Evolutionary conservation across 78 protist species (phyloP).

Genomic region (Planoprotostelium fungivorum): DNA sequence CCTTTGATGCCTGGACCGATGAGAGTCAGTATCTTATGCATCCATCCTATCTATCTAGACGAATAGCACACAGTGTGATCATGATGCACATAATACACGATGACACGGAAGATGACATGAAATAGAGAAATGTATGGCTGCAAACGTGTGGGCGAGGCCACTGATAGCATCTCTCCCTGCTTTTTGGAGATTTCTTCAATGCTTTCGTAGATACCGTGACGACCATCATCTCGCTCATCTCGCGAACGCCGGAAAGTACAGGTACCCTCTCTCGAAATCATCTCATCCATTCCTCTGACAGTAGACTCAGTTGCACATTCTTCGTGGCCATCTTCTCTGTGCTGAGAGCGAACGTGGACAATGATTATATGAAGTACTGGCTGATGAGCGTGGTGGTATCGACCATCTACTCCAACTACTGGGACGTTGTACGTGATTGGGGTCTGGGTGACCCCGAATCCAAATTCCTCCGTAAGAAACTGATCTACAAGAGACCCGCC

Average conservation of each 20-base stretch:
- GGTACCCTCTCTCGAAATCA: neutral
- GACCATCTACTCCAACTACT: slow-evolving; percentile 13
- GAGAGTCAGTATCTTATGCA: neutral
- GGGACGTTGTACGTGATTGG: slow-evolving; percentile 62
- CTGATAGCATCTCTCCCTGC: slow-evolving; percentile 36
- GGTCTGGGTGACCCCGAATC: slow-evolving; percentile 4
- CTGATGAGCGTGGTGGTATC: neutral
- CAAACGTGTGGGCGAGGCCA: neutral
- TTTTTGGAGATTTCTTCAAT: slow-evolving; percentile 64
- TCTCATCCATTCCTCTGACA: neutral
- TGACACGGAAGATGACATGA: neutral
- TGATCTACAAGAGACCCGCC: slow-evolving; percentile 35
- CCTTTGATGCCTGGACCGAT: slow-evolving; percentile 35
- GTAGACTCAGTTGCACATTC: neutral
- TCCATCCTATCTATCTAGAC: too few species aligned
- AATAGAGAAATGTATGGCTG: neutral
- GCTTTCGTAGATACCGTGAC: slow-evolving; percentile 70
- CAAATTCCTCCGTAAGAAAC: slow-evolving; percentile 17
- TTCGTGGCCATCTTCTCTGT: neutral
- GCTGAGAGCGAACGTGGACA: neutral
- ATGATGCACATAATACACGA: too few species aligned
- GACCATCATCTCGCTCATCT: slow-evolving; percentile 42
- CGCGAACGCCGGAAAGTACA: slow-evolving; percentile 44
- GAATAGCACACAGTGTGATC: too few species aligned
- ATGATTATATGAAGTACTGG: slow-evolving; percentile 2